Evolutionary conservation across 1,139 yeast genomes (phyloP).

Genomic region (Suzukiozyma palmioleophila): DNA sequence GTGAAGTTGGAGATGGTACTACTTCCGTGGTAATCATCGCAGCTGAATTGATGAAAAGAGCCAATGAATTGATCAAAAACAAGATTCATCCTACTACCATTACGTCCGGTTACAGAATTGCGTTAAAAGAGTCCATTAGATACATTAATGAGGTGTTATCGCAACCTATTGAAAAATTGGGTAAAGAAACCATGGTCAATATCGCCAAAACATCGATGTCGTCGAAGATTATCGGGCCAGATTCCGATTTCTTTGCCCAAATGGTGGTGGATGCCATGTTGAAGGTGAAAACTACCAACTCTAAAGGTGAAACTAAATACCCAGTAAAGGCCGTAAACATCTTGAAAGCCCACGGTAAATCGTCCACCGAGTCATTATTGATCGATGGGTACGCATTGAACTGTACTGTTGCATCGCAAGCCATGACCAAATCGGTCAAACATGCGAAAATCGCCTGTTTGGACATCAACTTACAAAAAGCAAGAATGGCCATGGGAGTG

Average conservation of each 20-base stretch:
- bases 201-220: slow-evolving; percentile 98
- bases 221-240: slow-evolving; percentile 94
- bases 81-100: slow-evolving; percentile 97
- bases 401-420: slow-evolving; percentile 97
- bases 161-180: slow-evolving; percentile 73
- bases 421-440: slow-evolving; percentile 75
- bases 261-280: slow-evolving; percentile 95
- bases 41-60: slow-evolving; percentile 84
- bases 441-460: slow-evolving; percentile 87
- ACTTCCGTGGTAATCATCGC: slow-evolving; percentile 97
- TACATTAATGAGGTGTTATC: slow-evolving; percentile 84
- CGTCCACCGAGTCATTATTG: slow-evolving; percentile 78
- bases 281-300: slow-evolving; percentile 88
- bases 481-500: slow-evolving; percentile 98
- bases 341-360: slow-evolving; percentile 94
- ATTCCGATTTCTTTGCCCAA: slow-evolving; percentile 82
- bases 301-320: slow-evolving; percentile 84
- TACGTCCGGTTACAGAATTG: slow-evolving; percentile 92
- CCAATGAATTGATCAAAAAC: slow-evolving; percentile 89
- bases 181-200: slow-evolving; percentile 76
- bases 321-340: slow-evolving; percentile 98
- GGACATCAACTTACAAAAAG: slow-evolving; percentile 92
- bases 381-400: slow-evolving; percentile 95
- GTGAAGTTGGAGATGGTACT: slow-evolving; percentile 98
- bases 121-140: slow-evolving; percentile 86